Conservation (phyloP, 2,329 filamentous ascomycete genomes). For the Lomentospora prolificans region DNA sequence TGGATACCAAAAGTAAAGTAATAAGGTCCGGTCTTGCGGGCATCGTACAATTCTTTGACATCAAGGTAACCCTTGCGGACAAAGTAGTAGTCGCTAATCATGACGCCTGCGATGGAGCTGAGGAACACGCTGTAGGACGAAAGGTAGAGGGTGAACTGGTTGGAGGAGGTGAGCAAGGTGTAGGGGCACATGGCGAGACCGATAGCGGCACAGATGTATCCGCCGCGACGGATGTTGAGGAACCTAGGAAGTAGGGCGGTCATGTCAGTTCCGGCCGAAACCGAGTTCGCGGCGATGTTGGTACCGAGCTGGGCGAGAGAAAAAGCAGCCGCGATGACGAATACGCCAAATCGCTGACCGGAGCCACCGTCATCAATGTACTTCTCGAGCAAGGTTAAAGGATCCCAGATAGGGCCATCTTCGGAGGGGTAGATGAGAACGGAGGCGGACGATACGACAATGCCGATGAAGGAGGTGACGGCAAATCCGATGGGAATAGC, state of each 20-base stretch:
- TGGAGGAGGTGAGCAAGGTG: conserved; percentile 63
- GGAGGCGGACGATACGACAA: conserved; percentile 66
- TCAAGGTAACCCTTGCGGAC: conserved; percentile 76
- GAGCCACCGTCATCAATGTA: conserved; percentile 62
- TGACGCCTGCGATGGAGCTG: conserved; percentile 88
- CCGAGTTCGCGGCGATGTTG: conserved; percentile 79
- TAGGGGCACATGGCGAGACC: conserved; percentile 82
- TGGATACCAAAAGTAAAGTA: conserved; percentile 65
- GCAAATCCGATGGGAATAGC: conserved; percentile 64
- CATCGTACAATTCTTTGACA: conserved; percentile 69
- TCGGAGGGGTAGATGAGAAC: conserved; percentile 53
- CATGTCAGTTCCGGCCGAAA: conserved; percentile 75
- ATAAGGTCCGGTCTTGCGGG: conserved; percentile 57
- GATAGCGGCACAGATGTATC: conserved; percentile 72
- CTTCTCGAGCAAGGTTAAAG: conserved; percentile 53
- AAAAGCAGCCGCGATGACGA: conserved; percentile 61
- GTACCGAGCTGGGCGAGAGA: conserved; percentile 75
- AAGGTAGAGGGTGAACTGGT: conserved; percentile 85
- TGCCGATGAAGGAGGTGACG: conserved; percentile 76
- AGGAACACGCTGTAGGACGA: conserved; percentile 90
- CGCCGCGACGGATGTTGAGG: conserved; percentile 76
- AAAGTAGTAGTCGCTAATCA: conserved; percentile 78
- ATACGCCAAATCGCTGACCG: conserved; percentile 63
- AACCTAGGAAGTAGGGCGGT: conserved; percentile 70
- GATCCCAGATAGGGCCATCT: conserved; percentile 56